Evolutionary conservation across 805 yeast species (phyloP).

Genomic region (Deakozyma indianensis): DNA sequence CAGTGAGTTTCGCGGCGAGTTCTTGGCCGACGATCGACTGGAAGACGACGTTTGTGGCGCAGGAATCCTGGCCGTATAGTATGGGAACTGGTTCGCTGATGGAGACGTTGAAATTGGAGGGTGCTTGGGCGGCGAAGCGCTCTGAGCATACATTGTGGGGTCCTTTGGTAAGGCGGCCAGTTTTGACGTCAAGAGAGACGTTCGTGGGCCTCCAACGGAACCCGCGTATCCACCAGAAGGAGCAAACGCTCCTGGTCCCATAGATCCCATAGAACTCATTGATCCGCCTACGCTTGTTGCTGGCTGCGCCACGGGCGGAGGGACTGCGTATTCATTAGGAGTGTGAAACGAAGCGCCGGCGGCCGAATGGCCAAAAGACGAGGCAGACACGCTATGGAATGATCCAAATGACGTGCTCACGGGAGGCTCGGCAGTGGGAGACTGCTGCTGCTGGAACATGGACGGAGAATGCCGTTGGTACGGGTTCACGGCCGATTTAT

Average conservation of each 20-base stretch:
- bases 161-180: constrained; percentile 13
- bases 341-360: constrained; percentile 3
- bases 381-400: background rate
- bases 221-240: constrained; percentile 3
- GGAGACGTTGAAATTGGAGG: constrained; percentile 3
- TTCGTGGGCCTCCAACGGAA: constrained; percentile 9
- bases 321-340: constrained; percentile 3
- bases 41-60: constrained; percentile 1
- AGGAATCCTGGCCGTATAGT: constrained; percentile 5
- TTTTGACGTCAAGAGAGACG: constrained; percentile 21
- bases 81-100: constrained; percentile 3
- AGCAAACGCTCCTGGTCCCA: background rate
- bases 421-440: constrained; percentile 1
- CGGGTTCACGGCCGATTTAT: constrained; percentile 13
- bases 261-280: constrained; percentile 2
- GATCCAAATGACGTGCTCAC: background rate
- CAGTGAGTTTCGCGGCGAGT: constrained; percentile 26
- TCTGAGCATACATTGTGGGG: background rate
- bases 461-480: constrained; percentile 5
- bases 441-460: background rate
- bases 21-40: constrained; percentile 10
- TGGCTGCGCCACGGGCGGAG: constrained; percentile 1
- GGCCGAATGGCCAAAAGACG: constrained; percentile 1
- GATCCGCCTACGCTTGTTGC: constrained; percentile 2
- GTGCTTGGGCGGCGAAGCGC: constrained; percentile 3